phyloP scores from a whole-genome alignment of 1,284 basidiomycete species.

The Sporisorium sorghi region DNA sequence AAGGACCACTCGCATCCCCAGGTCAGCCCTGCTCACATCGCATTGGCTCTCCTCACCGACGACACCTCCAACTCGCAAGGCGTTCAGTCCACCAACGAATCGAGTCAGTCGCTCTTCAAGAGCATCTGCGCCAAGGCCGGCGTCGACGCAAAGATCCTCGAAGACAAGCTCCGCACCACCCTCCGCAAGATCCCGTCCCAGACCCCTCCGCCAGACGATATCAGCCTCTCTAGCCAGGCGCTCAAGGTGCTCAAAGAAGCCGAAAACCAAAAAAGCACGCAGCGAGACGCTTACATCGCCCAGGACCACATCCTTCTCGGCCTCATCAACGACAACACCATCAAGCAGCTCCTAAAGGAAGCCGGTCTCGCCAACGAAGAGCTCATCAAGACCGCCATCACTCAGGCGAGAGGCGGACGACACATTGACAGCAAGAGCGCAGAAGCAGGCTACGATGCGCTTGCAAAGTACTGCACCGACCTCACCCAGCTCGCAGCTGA shows the following conservation, averaged over 20 bases:
- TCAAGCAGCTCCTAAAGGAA: constrained; percentile 79
- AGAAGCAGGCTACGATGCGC: constrained; percentile 67
- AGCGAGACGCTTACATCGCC: constrained; percentile 90
- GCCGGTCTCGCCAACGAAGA: constrained; percentile 77
- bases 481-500: constrained; percentile 74
- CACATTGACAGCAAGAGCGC: constrained; percentile 84
- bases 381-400: constrained; percentile 81
- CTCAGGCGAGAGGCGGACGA: constrained; percentile 82
- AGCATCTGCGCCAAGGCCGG: constrained; percentile 82
- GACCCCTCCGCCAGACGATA: constrained; percentile 63
- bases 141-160: constrained; percentile 74
- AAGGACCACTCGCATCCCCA: constrained; percentile 84
- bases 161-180: constrained; percentile 56
- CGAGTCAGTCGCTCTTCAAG: constrained; percentile 76
- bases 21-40: constrained; percentile 79
- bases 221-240: constrained; percentile 54
- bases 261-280: constrained; percentile 61
- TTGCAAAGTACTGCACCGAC: constrained; percentile 70
- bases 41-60: constrained; percentile 78
- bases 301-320: constrained; percentile 85
- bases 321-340: constrained; percentile 78
- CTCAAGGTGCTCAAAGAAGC: constrained; percentile 64
- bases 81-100: constrained; percentile 60
- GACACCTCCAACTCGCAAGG: constrained; percentile 61
- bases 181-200: constrained; percentile 67